Evolutionary conservation across 306 rosid genomes (phyloP).

Genomic region (Vicia faba): DNA sequence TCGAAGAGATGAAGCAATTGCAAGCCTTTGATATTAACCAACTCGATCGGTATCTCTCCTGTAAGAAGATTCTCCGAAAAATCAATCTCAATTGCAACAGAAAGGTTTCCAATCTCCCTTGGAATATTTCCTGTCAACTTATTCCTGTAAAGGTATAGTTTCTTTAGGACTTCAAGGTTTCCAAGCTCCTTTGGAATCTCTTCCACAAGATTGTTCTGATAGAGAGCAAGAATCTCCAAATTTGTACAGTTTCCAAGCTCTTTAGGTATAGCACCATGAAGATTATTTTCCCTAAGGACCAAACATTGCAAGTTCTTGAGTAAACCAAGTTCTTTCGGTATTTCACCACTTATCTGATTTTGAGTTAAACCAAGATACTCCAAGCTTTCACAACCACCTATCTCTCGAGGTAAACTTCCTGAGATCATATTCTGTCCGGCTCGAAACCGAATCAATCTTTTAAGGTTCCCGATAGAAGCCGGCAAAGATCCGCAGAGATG

Average conservation of each 20-base stretch:
- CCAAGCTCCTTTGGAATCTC: slow-evolving; percentile 66
- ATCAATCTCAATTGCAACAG: slow-evolving; percentile 64
- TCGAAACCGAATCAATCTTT: slow-evolving; percentile 51
- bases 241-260: slow-evolving; percentile 71
- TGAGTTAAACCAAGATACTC: slow-evolving; percentile 65
- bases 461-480: slow-evolving; percentile 59
- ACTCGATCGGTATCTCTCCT: slow-evolving; percentile 65
- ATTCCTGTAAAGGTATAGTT: slow-evolving; percentile 67
- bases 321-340: slow-evolving; percentile 67
- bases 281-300: slow-evolving; percentile 54
- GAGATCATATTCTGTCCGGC: slow-evolving; percentile 72
- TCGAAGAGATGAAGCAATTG: slow-evolving; percentile 64
- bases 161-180: slow-evolving; percentile 50
- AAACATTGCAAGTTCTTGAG: slow-evolving; percentile 46
- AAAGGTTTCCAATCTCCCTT: slow-evolving; percentile 76
- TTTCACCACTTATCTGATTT: slow-evolving; percentile 61
- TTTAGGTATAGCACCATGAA: slow-evolving; percentile 60
- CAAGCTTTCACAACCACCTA: slow-evolving; percentile 64
- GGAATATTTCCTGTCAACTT: slow-evolving; percentile 72
- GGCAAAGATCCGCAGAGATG: slow-evolving; percentile 64
- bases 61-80: slow-evolving; percentile 67
- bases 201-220: slow-evolving; percentile 63
- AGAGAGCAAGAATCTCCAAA: slow-evolving; percentile 60
- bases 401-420: slow-evolving; percentile 65
- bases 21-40: slow-evolving; percentile 54